A percentile compares a stretch with the other conserved stretches of the same genome.
Evolutionary conservation across 352 stramenopile genomes (phyloP).

Genomic region (Saprolegnia parasitica): DNA sequence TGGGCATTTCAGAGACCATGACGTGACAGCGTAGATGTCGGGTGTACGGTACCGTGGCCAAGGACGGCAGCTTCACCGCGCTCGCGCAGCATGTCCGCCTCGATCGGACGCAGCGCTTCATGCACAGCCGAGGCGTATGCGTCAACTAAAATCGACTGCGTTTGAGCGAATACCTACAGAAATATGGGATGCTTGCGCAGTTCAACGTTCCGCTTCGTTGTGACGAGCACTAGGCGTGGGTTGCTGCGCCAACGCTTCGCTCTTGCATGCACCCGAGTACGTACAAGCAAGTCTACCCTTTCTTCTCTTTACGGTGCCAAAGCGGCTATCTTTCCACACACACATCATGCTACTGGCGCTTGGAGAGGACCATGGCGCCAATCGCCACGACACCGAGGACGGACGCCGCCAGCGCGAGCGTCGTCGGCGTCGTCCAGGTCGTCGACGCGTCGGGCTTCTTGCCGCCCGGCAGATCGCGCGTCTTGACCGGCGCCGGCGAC

Average conservation of each 20-base stretch:
- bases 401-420: neutral
- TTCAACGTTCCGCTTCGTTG: no score
- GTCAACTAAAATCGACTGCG: neutral
- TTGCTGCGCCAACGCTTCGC: no score
- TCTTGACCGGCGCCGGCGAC: neutral
- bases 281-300: no score
- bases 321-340: no score
- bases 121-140: neutral
- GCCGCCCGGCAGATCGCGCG: neutral
- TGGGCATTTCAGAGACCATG: neutral
- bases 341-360: neutral
- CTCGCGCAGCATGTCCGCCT: neutral
- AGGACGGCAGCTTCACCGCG: neutral
- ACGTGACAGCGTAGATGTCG: neutral
- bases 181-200: no score
- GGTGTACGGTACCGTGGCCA: neutral
- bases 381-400: neutral
- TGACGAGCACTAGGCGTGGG: no score
- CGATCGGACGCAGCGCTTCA: neutral
- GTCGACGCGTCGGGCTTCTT: neutral
- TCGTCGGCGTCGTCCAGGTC: neutral
- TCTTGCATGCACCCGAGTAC: no score
- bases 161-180: no score
- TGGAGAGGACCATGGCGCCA: neutral
- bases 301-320: no score